These are phyloP conservation scores for Saccharomyces hybrid DNA, from an alignment of 1,139 yeast genomes.

Conservation along the genomic window DNA sequence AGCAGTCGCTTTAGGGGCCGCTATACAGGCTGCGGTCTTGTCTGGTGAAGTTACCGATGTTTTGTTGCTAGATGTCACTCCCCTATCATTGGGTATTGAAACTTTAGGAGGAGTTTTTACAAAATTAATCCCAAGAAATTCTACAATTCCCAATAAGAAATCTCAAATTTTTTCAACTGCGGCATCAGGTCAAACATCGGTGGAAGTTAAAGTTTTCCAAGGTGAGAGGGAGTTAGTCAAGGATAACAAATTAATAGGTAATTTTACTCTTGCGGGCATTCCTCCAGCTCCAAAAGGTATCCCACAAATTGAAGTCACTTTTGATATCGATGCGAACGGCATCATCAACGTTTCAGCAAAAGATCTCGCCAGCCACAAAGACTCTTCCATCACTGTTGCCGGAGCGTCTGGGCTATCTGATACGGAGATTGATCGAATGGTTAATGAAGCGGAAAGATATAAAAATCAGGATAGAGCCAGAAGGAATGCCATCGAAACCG, in stretches of 20 bases:
- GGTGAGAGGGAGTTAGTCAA: slow-evolving; percentile 99
- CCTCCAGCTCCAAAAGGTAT: slow-evolving; percentile 99
- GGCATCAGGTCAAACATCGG: slow-evolving; percentile 98
- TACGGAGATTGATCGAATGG: slow-evolving; percentile 96
- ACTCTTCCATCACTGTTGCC: slow-evolving; percentile 97
- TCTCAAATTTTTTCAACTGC: slow-evolving; percentile 98
- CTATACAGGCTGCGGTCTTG: slow-evolving; percentile 97
- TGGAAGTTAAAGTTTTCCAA: slow-evolving; percentile 98
- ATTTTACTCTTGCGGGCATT: slow-evolving; percentile 91
- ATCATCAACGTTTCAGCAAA: slow-evolving; percentile 97
- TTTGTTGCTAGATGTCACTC: slow-evolving; percentile 90
- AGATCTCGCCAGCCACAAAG: slow-evolving; percentile 98
- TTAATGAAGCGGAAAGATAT: slow-evolving; percentile 95
- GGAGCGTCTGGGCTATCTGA: slow-evolving; percentile 97
- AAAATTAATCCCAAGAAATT: slow-evolving; percentile 94
- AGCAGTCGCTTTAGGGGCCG: slow-evolving; percentile 99
- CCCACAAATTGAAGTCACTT: slow-evolving; percentile 97
- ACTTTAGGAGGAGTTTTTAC: slow-evolving; percentile 99
- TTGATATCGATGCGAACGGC: slow-evolving; percentile 98
- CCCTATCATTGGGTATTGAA: slow-evolving; percentile 96
- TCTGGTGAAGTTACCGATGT: slow-evolving; percentile 98
- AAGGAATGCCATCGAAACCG: slow-evolving; percentile 87
- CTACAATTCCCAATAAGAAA: slow-evolving; percentile 96
- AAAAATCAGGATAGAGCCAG: slow-evolving; percentile 95
- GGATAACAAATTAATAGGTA: slow-evolving; percentile 97